phyloP scores from a whole-genome alignment of 2,329 filamentous ascomycete genomes.

The Neonectria punicea region DNA sequence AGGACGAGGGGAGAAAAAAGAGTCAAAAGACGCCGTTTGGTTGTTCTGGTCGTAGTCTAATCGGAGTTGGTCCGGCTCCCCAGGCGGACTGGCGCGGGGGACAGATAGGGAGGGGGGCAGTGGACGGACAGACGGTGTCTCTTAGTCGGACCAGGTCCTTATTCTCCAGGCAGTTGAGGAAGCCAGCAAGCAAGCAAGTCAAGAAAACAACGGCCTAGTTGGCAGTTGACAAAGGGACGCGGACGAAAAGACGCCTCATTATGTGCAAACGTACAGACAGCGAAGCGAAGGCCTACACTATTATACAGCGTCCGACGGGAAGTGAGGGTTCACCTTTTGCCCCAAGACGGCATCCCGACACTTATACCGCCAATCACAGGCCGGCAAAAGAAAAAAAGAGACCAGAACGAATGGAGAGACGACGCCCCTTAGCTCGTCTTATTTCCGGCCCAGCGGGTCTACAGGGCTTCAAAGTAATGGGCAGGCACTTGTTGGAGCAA shows the following conservation, averaged over 20 bases:
- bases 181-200: not conserved
- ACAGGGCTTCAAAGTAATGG: too few species aligned
- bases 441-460: not conserved
- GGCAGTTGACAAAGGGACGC: not conserved
- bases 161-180: not conserved
- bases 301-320: not conserved
- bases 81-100: too few species aligned
- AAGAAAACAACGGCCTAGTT: not conserved
- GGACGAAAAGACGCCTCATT: not conserved
- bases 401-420: too few species aligned
- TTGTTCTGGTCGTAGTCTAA: too few species aligned
- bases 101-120: not conserved
- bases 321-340: not conserved
- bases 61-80: too few species aligned
- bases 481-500: not conserved
- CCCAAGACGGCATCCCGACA: conserved; percentile 32
- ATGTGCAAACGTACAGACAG: not conserved
- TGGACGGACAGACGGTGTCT: too few species aligned
- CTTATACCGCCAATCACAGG: conserved; percentile 31
- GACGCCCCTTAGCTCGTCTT: not conserved
- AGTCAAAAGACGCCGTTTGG: not conserved
- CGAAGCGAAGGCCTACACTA: too few species aligned
- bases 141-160: not conserved
- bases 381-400: not conserved
- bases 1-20: not conserved